Evolutionary conservation across 352 stramenopile genomes (phyloP).

Genomic region (Globisporangium echinulatum): DNA sequence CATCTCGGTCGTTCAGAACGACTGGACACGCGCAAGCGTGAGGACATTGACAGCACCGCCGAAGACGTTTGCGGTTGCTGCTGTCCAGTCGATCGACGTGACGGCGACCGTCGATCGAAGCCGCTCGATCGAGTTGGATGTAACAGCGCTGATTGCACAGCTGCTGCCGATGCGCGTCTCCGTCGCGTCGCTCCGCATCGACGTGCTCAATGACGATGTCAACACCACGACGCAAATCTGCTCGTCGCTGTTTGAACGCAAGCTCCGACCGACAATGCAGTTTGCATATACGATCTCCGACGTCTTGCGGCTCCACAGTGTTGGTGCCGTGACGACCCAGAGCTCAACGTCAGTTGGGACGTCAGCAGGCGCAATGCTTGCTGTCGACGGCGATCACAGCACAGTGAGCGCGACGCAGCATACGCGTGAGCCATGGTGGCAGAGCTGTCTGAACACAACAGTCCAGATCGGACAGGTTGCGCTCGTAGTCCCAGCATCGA

Average conservation of each 20-base stretch:
- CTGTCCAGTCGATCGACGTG: conserved; percentile 24
- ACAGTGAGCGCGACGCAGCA: conserved; percentile 19
- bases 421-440: conserved; percentile 50
- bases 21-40: conserved; percentile 33
- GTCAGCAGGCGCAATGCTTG: conserved; percentile 15
- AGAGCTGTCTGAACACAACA: conserved; percentile 32
- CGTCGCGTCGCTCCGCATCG: conserved; percentile 41
- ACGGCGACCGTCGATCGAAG: conserved; percentile 39
- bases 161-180: conserved; percentile 33
- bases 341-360: conserved; percentile 23
- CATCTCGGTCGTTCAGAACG: conserved; percentile 43
- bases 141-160: conserved; percentile 33
- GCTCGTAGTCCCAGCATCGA: conserved; percentile 35
- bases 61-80: conserved; percentile 1
- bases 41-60: background rate
- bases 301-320: conserved; percentile 13
- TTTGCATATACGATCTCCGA: conserved; percentile 47
- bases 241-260: conserved; percentile 54
- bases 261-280: conserved; percentile 34
- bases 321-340: conserved; percentile 15
- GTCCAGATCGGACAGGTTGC: conserved; percentile 42
- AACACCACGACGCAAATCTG: conserved; percentile 35
- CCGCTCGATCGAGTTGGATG: conserved; percentile 41
- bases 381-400: conserved; percentile 19
- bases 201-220: conserved; percentile 30